These are phyloP conservation scores for Pharnaceum exiguum DNA, from an alignment of 148 eudicot genomes.

Conservation along the genomic window DNA sequence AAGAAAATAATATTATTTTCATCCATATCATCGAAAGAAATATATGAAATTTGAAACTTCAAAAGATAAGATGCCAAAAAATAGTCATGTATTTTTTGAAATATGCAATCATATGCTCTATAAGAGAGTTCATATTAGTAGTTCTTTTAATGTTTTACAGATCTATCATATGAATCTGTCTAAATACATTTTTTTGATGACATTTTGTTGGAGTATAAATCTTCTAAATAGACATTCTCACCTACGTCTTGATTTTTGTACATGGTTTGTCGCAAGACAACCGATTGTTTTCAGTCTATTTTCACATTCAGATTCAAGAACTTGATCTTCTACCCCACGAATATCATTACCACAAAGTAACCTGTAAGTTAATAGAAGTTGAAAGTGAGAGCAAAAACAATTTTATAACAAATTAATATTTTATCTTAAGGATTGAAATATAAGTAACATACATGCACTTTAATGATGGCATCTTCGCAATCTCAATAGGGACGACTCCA, in stretches of 20 bases:
- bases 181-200: too few relatives aligned
- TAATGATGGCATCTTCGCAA: slow-evolving; percentile 40
- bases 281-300: slow-evolving; percentile 8
- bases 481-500: slow-evolving; percentile 34
- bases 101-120: slow-evolving; percentile 25
- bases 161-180: too few relatives aligned
- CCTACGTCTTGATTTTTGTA: slow-evolving; percentile 18
- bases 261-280: neutral
- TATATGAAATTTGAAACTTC: slow-evolving; percentile 10
- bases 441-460: slow-evolving; percentile 39
- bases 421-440: too few relatives aligned
- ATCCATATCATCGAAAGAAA: neutral
- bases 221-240: slow-evolving; percentile 16
- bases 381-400: neutral
- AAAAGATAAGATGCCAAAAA: slow-evolving; percentile 12
- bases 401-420: too few relatives aligned
- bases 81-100: slow-evolving; percentile 15
- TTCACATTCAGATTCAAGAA: slow-evolving; percentile 15
- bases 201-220: too few relatives aligned
- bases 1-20: neutral
- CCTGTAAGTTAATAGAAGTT: slow-evolving; percentile 18
- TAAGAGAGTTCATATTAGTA: slow-evolving; percentile 1
- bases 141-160: neutral
- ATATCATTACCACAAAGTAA: slow-evolving; percentile 30
- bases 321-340: slow-evolving; percentile 14